Evolutionary conservation across 202 grass and related monocot genomes (phyloP).

Genomic region (Eragrostis tef): DNA sequence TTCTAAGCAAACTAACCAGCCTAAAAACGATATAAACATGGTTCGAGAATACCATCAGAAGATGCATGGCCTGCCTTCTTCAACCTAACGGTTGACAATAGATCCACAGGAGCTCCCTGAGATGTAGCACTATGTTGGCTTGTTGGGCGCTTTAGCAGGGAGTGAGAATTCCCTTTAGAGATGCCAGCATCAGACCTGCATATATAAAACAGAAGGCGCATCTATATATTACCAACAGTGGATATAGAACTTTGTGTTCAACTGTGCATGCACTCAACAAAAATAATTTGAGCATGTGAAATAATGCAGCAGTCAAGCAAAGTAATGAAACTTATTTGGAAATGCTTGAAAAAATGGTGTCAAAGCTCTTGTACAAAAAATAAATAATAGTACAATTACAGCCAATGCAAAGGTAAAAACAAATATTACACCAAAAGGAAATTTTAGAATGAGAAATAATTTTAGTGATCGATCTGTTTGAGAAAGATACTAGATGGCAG

Average conservation of each 20-base stretch:
- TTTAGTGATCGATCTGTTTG: not conserved
- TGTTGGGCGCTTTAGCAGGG: slow-evolving; percentile 46
- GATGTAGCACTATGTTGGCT: slow-evolving; percentile 45
- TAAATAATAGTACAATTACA: not conserved
- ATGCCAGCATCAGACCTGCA: slow-evolving; percentile 55
- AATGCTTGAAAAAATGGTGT: slow-evolving; percentile 1
- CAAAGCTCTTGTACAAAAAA: not conserved
- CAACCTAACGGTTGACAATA: slow-evolving; percentile 51
- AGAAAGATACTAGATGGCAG: slow-evolving; percentile 22
- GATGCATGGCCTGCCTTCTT: slow-evolving; percentile 56
- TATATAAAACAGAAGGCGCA: slow-evolving; percentile 19
- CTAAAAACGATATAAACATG: not conserved
- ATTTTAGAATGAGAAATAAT: not conserved
- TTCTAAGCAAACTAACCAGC: slow-evolving; percentile 16
- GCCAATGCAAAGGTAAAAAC: slow-evolving; percentile 10
- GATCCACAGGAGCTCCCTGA: slow-evolving; percentile 44
- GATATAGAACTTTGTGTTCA: slow-evolving; percentile 11
- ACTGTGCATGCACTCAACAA: not conserved
- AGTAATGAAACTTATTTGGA: not conserved
- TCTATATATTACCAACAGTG: slow-evolving; percentile 35
- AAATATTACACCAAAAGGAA: not conserved
- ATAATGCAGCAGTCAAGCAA: not conserved
- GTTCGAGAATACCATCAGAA: slow-evolving; percentile 58
- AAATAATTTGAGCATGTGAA: not conserved
- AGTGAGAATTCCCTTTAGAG: slow-evolving; percentile 53